Percentiles rank a stretch among this genome's conserved stretches.
Conservation (phyloP, 495 filamentous ascomycete species). For the Gamarada debralockiae region DNA sequence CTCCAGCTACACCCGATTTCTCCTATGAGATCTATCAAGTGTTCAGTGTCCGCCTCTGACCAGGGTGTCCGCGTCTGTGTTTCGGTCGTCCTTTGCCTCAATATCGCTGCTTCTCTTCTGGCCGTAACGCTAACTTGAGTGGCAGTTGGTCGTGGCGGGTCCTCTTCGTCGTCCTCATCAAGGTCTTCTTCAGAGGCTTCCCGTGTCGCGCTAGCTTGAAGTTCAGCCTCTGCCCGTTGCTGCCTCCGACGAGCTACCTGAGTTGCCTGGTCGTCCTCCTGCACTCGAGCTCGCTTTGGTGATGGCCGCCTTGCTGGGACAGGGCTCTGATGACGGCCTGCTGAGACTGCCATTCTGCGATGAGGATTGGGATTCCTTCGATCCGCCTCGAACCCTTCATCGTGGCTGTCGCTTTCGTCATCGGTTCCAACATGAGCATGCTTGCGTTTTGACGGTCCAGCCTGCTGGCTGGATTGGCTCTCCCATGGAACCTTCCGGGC, state of each 20-base stretch:
- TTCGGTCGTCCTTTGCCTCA: conserved; percentile 8
- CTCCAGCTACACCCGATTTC: conserved; percentile 49
- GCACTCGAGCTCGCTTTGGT: conserved; percentile 12
- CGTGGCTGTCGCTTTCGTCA: conserved; percentile 11
- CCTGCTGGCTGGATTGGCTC: conserved; percentile 20
- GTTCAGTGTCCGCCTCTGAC: conserved; percentile 36
- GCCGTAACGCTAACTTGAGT: conserved; percentile 20
- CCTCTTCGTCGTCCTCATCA: background rate
- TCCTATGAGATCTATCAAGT: conserved; percentile 47
- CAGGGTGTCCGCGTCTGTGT: conserved; percentile 45
- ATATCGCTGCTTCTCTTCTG: conserved; percentile 16
- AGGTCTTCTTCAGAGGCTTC: background rate
- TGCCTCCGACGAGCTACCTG: background rate
- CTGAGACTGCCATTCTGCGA: conserved; percentile 1
- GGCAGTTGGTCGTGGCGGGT: conserved; percentile 11
- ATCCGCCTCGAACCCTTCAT: conserved; percentile 27
- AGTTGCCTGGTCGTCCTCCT: background rate
- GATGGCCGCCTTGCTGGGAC: conserved; percentile 1
- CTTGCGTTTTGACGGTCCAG: conserved; percentile 7
- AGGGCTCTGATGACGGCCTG: background rate
- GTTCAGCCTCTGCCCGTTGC: background rate
- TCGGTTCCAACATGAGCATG: conserved; percentile 8
- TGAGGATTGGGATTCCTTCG: conserved; percentile 9
- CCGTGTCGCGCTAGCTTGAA: background rate
- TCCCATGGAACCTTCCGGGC: conserved; percentile 30